Percentiles rank a stretch among this genome's conserved stretches.
Conservation (phyloP, 768 basidiomycete genomes). For the Paxillus rubicundulus region DNA sequence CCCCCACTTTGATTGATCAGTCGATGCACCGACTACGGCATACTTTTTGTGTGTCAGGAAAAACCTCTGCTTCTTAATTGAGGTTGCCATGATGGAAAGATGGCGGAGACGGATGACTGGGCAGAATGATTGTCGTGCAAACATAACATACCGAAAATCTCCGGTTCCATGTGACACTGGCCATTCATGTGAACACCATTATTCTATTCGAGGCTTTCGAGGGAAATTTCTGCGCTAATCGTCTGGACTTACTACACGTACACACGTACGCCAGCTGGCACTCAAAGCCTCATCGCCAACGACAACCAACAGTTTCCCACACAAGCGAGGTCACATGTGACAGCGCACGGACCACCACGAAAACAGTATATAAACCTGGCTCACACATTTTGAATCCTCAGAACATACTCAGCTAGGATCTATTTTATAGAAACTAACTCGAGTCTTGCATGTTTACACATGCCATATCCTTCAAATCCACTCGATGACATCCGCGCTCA, state of each 20-base stretch:
- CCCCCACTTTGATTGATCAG: conserved; percentile 74
- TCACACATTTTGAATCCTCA: conserved; percentile 35
- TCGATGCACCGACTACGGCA: conserved; percentile 83
- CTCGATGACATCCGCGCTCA: conserved; percentile 64
- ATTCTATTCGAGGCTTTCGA: not conserved
- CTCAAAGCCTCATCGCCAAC: not conserved
- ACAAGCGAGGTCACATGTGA: conserved; percentile 21
- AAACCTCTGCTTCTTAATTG: conserved; percentile 43
- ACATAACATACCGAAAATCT: not conserved
- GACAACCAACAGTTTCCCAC: not conserved
- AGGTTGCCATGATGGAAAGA: conserved; percentile 22
- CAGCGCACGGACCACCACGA: conserved; percentile 34
- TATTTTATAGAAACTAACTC: conserved; percentile 78
- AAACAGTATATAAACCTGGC: conserved; percentile 32
- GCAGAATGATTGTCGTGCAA: conserved; percentile 3
- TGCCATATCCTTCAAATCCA: conserved; percentile 71
- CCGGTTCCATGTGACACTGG: not conserved
- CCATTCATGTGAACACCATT: not conserved
- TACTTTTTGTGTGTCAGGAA: conserved; percentile 65
- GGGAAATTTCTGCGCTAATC: not conserved
- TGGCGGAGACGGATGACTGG: conserved; percentile 6
- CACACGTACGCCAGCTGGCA: no score
- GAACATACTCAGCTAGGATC: conserved; percentile 83
- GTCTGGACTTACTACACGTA: no score
- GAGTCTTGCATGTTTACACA: conserved; percentile 79